Conservation (phyloP, 2,329 filamentous ascomycete species). For the Botryotinia convoluta region DNA sequence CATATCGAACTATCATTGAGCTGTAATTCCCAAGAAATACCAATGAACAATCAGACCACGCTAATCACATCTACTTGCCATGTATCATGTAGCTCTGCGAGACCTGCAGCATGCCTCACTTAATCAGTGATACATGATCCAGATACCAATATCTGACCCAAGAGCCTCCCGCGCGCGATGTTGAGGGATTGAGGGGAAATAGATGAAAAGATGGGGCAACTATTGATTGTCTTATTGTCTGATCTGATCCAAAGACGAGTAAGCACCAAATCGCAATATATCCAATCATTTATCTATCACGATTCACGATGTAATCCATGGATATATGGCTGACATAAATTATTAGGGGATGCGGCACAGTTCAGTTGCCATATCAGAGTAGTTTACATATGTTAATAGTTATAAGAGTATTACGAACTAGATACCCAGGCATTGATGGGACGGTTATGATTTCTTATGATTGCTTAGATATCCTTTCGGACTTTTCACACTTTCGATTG, state of each 20-base stretch:
- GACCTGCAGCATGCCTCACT: slow-evolving; percentile 20
- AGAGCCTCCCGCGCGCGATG: not conserved
- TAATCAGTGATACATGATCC: slow-evolving; percentile 14
- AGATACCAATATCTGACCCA: not conserved
- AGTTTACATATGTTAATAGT: not conserved
- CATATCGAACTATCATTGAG: not conserved
- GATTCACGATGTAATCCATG: not conserved
- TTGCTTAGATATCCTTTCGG: not conserved
- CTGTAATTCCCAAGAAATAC: not conserved
- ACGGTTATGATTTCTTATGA: not conserved
- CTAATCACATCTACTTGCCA: slow-evolving; percentile 19
- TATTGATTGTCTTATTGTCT: not conserved
- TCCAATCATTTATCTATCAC: not conserved
- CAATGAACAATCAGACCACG: slow-evolving; percentile 13
- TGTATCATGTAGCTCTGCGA: slow-evolving; percentile 16
- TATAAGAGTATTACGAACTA: not conserved
- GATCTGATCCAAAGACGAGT: not conserved
- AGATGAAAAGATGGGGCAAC: not conserved
- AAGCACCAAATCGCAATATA: not conserved
- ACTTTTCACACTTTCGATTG: not conserved
- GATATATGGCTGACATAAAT: not conserved
- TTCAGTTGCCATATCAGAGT: not conserved
- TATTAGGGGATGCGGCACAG: not conserved
- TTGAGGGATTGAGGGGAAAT: not conserved
- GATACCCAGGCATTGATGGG: not conserved